Conservation (phyloP, 1,139 yeast species). For the Candida sp. region DNA sequence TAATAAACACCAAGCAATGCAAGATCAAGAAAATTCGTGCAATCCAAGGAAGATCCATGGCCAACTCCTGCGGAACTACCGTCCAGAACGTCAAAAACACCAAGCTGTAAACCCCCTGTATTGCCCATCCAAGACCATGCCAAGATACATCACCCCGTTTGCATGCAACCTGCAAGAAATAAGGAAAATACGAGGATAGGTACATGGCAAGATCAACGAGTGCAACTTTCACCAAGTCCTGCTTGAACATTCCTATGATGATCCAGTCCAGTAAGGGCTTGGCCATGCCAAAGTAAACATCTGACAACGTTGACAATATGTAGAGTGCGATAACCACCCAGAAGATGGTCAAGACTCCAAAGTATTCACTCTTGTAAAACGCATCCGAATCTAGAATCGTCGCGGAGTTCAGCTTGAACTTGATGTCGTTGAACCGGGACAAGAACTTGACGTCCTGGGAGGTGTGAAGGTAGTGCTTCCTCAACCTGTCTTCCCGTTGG, state of each 20-base stretch:
- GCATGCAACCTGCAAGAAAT: conserved; percentile 56
- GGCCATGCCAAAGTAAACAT: conserved; percentile 34
- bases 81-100: conserved; percentile 54
- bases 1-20: conserved; percentile 80
- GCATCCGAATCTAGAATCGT: conserved; percentile 54
- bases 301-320: conserved; percentile 50
- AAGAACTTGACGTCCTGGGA: conserved; percentile 11
- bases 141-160: conserved; percentile 51
- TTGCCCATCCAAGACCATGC: conserved; percentile 61
- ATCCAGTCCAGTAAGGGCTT: conserved; percentile 46
- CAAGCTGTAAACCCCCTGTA: conserved; percentile 62
- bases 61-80: conserved; percentile 50
- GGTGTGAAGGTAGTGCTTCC: conserved; percentile 6
- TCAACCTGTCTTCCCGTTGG: conserved; percentile 7
- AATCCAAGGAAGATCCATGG: conserved; percentile 74
- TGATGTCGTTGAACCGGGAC: conserved; percentile 16
- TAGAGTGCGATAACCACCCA: conserved; percentile 69
- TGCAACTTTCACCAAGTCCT: conserved; percentile 66
- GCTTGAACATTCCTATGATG: conserved; percentile 52
- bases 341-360: conserved; percentile 68
- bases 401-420: conserved; percentile 23
- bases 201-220: conserved; percentile 76
- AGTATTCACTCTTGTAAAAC: conserved; percentile 49
- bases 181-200: conserved; percentile 59
- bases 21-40: conserved; percentile 81